Evolutionary conservation across 768 basidiomycete genomes (phyloP).

Genomic region (Leucogyrophana mollusca): DNA sequence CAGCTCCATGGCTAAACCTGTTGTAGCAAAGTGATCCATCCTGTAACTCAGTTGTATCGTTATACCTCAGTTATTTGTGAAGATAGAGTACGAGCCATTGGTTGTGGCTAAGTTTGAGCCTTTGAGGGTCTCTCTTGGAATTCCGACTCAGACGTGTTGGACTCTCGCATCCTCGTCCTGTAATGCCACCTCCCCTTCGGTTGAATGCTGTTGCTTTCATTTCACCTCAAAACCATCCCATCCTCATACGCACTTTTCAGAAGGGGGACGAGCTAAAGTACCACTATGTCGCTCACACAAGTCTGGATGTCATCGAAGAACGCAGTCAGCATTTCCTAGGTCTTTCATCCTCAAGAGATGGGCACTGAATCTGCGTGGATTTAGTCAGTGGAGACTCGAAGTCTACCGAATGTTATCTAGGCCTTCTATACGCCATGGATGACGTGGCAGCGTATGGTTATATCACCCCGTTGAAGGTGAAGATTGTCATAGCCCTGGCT

Average conservation of each 20-base stretch:
- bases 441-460: slow-evolving; percentile 93
- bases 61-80: too few relatives aligned
- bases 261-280: slow-evolving; percentile 71
- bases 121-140: too few relatives aligned
- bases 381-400: not conserved
- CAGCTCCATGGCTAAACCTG: too few relatives aligned
- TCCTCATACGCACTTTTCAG: slow-evolving; percentile 73
- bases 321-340: slow-evolving; percentile 57
- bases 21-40: too few relatives aligned
- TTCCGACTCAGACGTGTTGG: too few relatives aligned
- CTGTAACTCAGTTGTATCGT: too few relatives aligned
- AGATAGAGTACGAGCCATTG: too few relatives aligned
- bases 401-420: slow-evolving; percentile 70
- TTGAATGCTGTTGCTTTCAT: slow-evolving; percentile 85
- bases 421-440: slow-evolving; percentile 86
- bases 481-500: slow-evolving; percentile 80
- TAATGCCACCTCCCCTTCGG: slow-evolving; percentile 71
- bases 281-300: slow-evolving; percentile 89
- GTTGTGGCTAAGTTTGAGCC: too few relatives aligned
- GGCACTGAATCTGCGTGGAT: slow-evolving; percentile 5
- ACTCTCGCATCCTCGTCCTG: too few relatives aligned
- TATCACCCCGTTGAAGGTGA: slow-evolving; percentile 83
- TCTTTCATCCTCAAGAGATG: not conserved
- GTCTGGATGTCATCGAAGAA: slow-evolving; percentile 89
- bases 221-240: slow-evolving; percentile 76